Percentiles rank a stretch among this genome's conserved stretches.
phyloP scores from a whole-genome alignment of 108 stramenopile species.

The Aureococcus anophagefferens region DNA sequence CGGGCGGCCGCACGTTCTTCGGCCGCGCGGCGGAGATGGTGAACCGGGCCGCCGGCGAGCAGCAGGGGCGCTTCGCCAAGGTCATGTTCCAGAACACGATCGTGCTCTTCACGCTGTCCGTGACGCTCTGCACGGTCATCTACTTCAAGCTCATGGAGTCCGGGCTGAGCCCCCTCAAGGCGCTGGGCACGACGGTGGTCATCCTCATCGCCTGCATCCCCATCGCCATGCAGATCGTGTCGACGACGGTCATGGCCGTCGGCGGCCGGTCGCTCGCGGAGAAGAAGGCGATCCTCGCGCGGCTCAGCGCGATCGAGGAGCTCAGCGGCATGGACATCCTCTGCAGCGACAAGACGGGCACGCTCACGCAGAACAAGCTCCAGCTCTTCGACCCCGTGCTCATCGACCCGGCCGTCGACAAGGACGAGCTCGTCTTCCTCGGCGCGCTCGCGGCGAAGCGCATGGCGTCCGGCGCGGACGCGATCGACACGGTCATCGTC shows the following conservation, averaged over 20 bases:
- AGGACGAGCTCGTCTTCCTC: slow-evolving; percentile 45
- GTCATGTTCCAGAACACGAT: slow-evolving; percentile 55
- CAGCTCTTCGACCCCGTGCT: slow-evolving; percentile 46
- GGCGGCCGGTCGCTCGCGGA: slow-evolving; percentile 56
- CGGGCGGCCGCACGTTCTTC: slow-evolving; percentile 62
- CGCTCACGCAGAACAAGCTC: slow-evolving; percentile 65
- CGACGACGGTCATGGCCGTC: slow-evolving; percentile 62
- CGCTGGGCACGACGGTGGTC: slow-evolving; percentile 51
- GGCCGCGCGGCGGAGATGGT: slow-evolving; percentile 60
- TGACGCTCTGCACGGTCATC: slow-evolving; percentile 43
- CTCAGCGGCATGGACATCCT: slow-evolving; percentile 69
- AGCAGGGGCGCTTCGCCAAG: slow-evolving; percentile 47
- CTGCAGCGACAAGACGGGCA: slow-evolving; percentile 92
- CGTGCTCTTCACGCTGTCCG: slow-evolving; percentile 42
- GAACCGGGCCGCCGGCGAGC: slow-evolving; percentile 19
- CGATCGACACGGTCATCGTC: slow-evolving; percentile 47
- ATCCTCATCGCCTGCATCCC: slow-evolving; percentile 67
- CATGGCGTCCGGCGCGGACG: slow-evolving; percentile 49
- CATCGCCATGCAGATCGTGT: slow-evolving; percentile 66
- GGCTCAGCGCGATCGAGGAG: slow-evolving; percentile 65
- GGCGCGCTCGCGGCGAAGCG: slow-evolving; percentile 59
- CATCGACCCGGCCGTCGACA: slow-evolving; percentile 33
- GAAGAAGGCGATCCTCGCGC: slow-evolving; percentile 60
- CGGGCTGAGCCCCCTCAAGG: slow-evolving; percentile 26
- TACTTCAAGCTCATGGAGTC: slow-evolving; percentile 37